phyloP scores from a whole-genome alignment of 805 yeast species.

The Candida krabiensis region DNA sequence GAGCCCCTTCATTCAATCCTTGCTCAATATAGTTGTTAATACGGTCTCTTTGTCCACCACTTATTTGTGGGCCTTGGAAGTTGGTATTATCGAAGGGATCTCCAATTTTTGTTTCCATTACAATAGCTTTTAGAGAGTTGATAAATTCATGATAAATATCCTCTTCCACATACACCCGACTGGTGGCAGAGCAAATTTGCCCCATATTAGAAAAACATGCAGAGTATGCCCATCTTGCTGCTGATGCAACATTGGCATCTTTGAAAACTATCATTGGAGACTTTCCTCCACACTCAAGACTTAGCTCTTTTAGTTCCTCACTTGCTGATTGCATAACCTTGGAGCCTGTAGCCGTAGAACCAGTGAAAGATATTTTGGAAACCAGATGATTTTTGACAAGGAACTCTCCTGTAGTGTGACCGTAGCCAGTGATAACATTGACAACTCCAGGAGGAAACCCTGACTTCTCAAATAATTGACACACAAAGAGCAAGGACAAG shows the following conservation, averaged over 20 bases:
- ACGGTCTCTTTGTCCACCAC: too few relatives aligned
- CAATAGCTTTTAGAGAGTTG: conserved; percentile 42
- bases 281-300: conserved; percentile 77
- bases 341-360: conserved; percentile 72
- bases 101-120: conserved; percentile 49
- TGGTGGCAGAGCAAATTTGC: conserved; percentile 78
- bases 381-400: conserved; percentile 53
- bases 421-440: conserved; percentile 50
- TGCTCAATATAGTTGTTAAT: too few relatives aligned
- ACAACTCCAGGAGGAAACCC: conserved; percentile 71
- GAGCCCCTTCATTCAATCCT: too few relatives aligned
- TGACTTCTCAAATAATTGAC: conserved; percentile 56
- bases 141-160: conserved; percentile 59
- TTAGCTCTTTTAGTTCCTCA: conserved; percentile 61
- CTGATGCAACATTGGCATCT: conserved; percentile 64
- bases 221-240: conserved; percentile 59
- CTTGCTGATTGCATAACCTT: conserved; percentile 58
- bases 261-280: conserved; percentile 74
- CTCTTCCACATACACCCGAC: conserved; percentile 62
- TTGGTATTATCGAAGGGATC: conserved; percentile 54
- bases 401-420: conserved; percentile 52
- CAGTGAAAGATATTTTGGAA: conserved; percentile 72
- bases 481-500: conserved; percentile 65
- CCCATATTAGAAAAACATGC: conserved; percentile 73
- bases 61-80: conserved; percentile 75